These are phyloP conservation scores for Paramyrothecium sp. DNA, from an alignment of 2,329 filamentous ascomycete species.

Conservation along the genomic window DNA sequence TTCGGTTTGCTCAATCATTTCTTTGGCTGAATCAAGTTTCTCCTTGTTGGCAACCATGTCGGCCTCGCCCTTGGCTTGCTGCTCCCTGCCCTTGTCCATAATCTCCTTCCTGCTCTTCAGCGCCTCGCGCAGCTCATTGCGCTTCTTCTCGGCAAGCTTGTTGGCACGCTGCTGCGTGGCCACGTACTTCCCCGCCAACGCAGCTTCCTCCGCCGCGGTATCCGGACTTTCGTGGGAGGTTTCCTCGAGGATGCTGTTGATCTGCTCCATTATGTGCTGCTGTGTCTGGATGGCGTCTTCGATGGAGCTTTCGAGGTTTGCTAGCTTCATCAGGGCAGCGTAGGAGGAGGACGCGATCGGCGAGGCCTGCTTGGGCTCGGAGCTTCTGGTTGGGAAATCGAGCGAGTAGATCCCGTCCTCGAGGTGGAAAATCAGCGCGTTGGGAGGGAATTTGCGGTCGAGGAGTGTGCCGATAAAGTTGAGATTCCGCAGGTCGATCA, in stretches of 20 bases:
- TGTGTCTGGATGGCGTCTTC: constrained; percentile 83
- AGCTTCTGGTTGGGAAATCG: constrained; percentile 56
- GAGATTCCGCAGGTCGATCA: constrained; percentile 68
- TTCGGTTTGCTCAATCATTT: constrained; percentile 53
- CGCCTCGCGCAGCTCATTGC: constrained; percentile 66
- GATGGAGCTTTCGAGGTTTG: constrained; percentile 85
- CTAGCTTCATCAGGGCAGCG: constrained; percentile 81
- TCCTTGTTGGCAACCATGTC: constrained; percentile 62
- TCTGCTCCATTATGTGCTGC: constrained; percentile 72
- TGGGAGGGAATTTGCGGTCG: constrained; percentile 71
- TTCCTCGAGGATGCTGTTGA: constrained; percentile 57
- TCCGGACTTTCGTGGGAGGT: constrained; percentile 41
- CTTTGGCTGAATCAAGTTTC: constrained; percentile 55
- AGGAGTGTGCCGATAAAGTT: constrained; percentile 76
- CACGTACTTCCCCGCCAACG: constrained; percentile 53
- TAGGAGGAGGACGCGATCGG: constrained; percentile 72
- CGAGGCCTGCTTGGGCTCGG: constrained; percentile 52
- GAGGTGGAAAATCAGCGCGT: constrained; percentile 83
- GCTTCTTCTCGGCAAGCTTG: constrained; percentile 57
- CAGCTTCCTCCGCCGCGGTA: constrained; percentile 47
- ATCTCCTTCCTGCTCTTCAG: constrained; percentile 64
- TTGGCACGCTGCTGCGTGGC: constrained; percentile 65
- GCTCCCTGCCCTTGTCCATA: constrained; percentile 62
- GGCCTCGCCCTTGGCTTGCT: constrained; percentile 56
- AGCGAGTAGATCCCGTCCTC: constrained; percentile 83